These are phyloP conservation scores for Dalbergia oliveri DNA, from an alignment of 306 rosid genomes.

Conservation along the genomic window DNA sequence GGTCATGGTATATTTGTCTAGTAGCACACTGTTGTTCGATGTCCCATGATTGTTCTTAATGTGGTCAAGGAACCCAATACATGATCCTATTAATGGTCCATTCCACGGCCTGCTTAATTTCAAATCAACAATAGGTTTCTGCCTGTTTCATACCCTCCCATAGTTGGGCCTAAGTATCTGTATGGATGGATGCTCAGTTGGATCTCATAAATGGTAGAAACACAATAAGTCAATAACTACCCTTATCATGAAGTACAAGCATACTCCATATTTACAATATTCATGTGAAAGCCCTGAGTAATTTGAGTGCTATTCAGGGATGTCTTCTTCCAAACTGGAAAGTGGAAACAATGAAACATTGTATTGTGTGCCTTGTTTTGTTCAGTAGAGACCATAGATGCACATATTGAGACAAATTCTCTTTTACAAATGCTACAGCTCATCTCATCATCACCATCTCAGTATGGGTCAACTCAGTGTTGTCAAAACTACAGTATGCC, in stretches of 20 bases:
- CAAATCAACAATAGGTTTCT: background rate
- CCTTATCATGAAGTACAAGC: background rate
- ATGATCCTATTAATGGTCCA: background rate
- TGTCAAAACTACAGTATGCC: too few species aligned
- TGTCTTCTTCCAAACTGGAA: too few species aligned
- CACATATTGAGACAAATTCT: too few species aligned
- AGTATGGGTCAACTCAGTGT: too few species aligned
- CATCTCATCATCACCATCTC: too few species aligned
- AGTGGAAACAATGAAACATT: too few species aligned
- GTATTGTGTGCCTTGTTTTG: too few species aligned
- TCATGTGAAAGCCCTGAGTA: too few species aligned
- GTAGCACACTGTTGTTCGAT: background rate
- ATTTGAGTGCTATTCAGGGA: too few species aligned
- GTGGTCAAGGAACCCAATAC: conserved; percentile 37
- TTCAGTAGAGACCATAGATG: too few species aligned
- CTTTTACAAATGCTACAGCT: too few species aligned
- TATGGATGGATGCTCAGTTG: conserved; percentile 21
- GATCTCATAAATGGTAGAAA: conserved; percentile 9
- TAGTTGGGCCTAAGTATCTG: background rate
- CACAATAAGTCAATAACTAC: background rate
- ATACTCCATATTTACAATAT: too few species aligned
- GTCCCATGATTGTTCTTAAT: conserved; percentile 1
- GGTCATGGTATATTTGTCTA: conserved; percentile 23
- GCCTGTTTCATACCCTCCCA: conserved; percentile 6
- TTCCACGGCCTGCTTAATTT: background rate